phyloP scores from a whole-genome alignment of 1,139 yeast species.

The Magnusiomyces clavatus region DNA sequence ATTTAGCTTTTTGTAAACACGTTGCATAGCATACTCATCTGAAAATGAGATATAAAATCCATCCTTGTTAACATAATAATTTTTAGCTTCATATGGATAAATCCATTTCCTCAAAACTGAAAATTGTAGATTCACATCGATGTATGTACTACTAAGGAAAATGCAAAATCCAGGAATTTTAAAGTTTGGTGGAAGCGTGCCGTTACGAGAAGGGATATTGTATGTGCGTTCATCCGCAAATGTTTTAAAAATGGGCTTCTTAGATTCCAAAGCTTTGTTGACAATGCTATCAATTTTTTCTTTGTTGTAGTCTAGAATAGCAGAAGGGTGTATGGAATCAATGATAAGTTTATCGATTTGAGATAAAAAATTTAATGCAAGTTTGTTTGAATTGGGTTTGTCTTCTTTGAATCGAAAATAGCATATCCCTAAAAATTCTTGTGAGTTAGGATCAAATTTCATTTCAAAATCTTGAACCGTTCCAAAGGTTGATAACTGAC shows the following conservation, averaged over 20 bases:
- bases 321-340: conserved; percentile 29
- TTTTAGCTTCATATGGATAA: background rate
- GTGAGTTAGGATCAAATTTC: conserved; percentile 65
- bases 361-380: conserved; percentile 39
- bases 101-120: background rate
- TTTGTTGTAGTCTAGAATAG: conserved; percentile 32
- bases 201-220: background rate
- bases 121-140: background rate
- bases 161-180: background rate
- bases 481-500: conserved; percentile 59
- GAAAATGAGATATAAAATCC: background rate
- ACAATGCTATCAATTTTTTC: conserved; percentile 7
- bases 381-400: conserved; percentile 38
- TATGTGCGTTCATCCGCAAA: conserved; percentile 1
- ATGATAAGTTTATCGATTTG: conserved; percentile 29
- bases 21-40: background rate
- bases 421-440: conserved; percentile 73
- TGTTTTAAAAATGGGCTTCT: conserved; percentile 2
- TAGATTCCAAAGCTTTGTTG: conserved; percentile 2
- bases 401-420: conserved; percentile 54
- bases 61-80: background rate
- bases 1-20: background rate
- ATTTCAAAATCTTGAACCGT: conserved; percentile 49
- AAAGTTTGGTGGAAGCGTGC: background rate
- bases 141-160: background rate